Evolutionary conservation across 257 asterid species (phyloP), one percentile per base, ranked within the genome.

Genomic region (Eustoma russellianum): DNA sequence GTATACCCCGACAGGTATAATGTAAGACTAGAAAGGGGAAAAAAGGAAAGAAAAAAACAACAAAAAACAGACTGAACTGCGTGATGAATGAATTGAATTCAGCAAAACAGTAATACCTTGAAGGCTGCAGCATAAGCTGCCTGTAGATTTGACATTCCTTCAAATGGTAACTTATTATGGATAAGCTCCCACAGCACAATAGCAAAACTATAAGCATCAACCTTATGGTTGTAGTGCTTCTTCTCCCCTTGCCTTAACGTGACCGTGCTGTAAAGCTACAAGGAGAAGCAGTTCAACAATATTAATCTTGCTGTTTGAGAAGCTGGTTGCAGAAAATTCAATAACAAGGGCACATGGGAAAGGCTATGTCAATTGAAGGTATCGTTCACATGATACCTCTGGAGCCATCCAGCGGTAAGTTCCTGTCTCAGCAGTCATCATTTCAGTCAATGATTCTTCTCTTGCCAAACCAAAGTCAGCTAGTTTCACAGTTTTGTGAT

Each of bases 351-450:
- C 33, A 13, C 41, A 17, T 30, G 24, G 7, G 24, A 41, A 33
- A 47, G 38, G 43, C 49, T 19, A 55, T 45, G 33, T 17, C 16
- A 24, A 46, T 18, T 57, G 52, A 28, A 34, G 18, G 33, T 49
- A n/a, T 14, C 3, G 7, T 60, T 48, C 33, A 52, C 45, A 52
- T 19, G 53, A 28, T 64, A 84, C 79, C 95, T 87, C 98, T n/a
- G 81, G 83, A 57, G 87, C 98, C 98, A 83, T 78, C 98, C 98
- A 91, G 46, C 97, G 96, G 61, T 91, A 91, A n/a, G 98, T 91
- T 77, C 98, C 97, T 0, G 98, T 91, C 79, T 91, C 98, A 17
- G 98, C 98, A 17, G 98, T 91, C 98, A 91, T 91, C 98, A 91
- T 91, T 79, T 91, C 96, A 15, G 98, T 91, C 83, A 91, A 66